Base-by-base conservation (phyloP, 106 monocot genomes). In the Dendrobium officinale region DNA sequence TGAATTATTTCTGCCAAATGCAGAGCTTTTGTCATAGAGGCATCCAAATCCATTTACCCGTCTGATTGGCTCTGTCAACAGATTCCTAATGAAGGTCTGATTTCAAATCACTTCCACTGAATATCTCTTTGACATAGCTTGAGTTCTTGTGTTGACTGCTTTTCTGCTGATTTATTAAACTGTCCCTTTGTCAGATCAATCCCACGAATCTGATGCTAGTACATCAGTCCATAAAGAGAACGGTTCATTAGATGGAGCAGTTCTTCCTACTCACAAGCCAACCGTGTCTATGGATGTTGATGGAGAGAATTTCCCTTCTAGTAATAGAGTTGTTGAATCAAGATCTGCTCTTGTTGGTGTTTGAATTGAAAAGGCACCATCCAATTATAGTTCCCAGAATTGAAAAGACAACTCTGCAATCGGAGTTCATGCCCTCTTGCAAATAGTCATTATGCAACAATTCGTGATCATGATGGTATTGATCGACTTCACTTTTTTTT, bases 401-500 rank as follows among this genome's bases (percentile, higher is more conserved):
- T 94, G 0, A 29, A 29, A 0, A 29, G 29, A 29, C 0, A 29
- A 29, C 0, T 29, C 81, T 78, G 89, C 0, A 0, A 0, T 29
- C 85, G 94, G 68, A 94, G 94, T 74, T 94, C 94, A 0, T 96
- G 94, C 77, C 96, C 94, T 1, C 92, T 96, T 4, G 90, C 96
- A 81, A 96, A 96, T 84, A 96, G 96, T 74, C 87, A 92, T 33
- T 96, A 96, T 40, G 96, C 94, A 43, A 96, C 93, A 1, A 92
- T 96, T 59, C 86, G 93, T 2, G 96, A 96, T 79, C 90, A 93
- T 73, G 96, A 96, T 40, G 96, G 96, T 96, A 40, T 75, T 17
- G 16, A 80, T 37, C 47, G 4, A 59, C 64, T 49, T 11, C 18
- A 15, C 41, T 43, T 17, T 68, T 4, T 2, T 54, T 17, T 37